Conservation (phyloP, 345 rosid genomes). For the Clausena lansium region DNA sequence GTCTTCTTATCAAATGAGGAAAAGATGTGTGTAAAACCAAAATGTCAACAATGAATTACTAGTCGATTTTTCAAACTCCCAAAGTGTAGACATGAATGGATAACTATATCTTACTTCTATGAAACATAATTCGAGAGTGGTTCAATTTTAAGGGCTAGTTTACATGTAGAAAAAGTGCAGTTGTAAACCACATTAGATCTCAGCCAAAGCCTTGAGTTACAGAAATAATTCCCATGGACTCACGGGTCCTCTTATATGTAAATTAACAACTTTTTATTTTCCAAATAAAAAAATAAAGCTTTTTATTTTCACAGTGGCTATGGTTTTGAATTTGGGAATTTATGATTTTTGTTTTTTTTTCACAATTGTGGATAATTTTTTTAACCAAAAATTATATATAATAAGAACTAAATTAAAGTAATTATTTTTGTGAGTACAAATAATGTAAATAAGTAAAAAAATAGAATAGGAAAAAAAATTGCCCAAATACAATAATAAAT, state of each 20-base stretch:
- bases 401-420: not conserved
- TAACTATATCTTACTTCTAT: not conserved
- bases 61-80: not conserved
- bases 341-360: too few relatives aligned
- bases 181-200: not conserved
- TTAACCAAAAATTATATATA: not conserved
- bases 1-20: not conserved
- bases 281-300: too few relatives aligned
- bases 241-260: not conserved
- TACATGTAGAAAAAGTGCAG: not conserved
- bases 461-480: not conserved
- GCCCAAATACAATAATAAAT: not conserved
- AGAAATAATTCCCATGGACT: not conserved
- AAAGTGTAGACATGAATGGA: not conserved
- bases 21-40: not conserved
- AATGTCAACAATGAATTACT: not conserved
- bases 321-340: too few relatives aligned
- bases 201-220: not conserved
- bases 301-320: too few relatives aligned
- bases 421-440: not conserved
- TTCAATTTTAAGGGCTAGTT: not conserved
- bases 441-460: not conserved
- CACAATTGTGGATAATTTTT: too few relatives aligned
- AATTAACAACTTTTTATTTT: not conserved
- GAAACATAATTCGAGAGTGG: not conserved